phyloP scores from a whole-genome alignment of 164 flowering plant species.

The Aristolochia fimbriata region DNA sequence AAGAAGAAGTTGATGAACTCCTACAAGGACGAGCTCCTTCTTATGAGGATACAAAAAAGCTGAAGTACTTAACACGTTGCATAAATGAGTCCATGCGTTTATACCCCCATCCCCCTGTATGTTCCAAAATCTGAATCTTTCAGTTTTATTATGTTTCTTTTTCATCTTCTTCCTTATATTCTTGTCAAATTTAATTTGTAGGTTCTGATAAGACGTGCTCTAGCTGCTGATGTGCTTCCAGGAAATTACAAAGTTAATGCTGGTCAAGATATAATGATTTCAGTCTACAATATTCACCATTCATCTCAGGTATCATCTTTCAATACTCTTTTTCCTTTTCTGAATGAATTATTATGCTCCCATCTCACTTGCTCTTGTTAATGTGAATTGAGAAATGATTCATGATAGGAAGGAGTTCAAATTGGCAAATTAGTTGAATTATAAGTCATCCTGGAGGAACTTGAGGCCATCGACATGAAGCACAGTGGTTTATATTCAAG shows the following conservation, averaged over 20 bases:
- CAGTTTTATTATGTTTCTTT: not conserved
- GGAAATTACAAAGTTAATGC: constrained; percentile 78
- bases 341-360: too few species aligned
- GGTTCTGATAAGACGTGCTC: constrained; percentile 89
- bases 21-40: constrained; percentile 66
- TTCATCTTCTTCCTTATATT: not conserved
- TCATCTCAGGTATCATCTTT: constrained; percentile 56
- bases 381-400: too few species aligned
- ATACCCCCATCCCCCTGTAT: constrained; percentile 97
- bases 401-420: too few species aligned
- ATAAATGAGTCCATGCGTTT: constrained; percentile 84
- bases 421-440: too few species aligned
- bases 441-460: too few species aligned
- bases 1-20: constrained; percentile 81
- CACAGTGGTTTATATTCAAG: too few species aligned
- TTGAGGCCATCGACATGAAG: too few species aligned
- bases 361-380: too few species aligned
- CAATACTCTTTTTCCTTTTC: not conserved
- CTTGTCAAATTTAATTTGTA: constrained; percentile 8
- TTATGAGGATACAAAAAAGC: constrained; percentile 67
- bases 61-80: constrained; percentile 74
- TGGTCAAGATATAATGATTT: constrained; percentile 96
- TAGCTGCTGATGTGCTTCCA: constrained; percentile 69
- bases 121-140: constrained; percentile 17
- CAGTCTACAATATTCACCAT: constrained; percentile 88